phyloP scores from a whole-genome alignment of 495 filamentous ascomycete species.

The Trichoderma virens region DNA sequence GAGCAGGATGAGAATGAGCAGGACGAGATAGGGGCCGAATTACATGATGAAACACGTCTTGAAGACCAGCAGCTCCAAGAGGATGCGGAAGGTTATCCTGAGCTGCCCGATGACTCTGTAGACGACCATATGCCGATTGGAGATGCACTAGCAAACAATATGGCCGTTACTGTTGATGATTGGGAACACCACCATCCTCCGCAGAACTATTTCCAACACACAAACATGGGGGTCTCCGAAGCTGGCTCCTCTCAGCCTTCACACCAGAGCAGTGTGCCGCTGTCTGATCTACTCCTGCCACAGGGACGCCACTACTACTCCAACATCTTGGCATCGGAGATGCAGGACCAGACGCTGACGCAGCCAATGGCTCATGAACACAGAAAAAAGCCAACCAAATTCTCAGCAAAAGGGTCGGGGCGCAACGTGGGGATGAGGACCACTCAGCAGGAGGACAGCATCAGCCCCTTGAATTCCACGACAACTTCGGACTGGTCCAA shows the following conservation, averaged over 20 bases:
- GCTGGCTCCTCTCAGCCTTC: neutral
- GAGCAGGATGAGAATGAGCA: neutral
- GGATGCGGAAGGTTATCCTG: neutral
- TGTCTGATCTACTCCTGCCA: neutral
- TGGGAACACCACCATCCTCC: neutral
- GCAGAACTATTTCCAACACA: neutral
- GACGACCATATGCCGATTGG: neutral
- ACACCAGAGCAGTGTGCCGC: neutral
- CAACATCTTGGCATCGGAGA: neutral
- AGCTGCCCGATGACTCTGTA: neutral
- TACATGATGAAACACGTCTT: neutral
- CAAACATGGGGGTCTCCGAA: neutral
- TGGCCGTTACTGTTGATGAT: neutral
- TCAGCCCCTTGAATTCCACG: neutral
- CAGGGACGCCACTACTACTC: neutral
- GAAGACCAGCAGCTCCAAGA: neutral
- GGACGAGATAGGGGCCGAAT: neutral
- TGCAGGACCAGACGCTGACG: neutral
- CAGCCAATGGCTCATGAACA: neutral
- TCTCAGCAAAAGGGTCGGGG: neutral
- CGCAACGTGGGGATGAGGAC: neutral
- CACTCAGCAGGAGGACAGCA: neutral
- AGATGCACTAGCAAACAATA: neutral
- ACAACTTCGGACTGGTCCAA: neutral
- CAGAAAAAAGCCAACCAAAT: neutral